Base-by-base conservation (phyloP, 805 yeast species). In the Candida adriatica region DNA sequence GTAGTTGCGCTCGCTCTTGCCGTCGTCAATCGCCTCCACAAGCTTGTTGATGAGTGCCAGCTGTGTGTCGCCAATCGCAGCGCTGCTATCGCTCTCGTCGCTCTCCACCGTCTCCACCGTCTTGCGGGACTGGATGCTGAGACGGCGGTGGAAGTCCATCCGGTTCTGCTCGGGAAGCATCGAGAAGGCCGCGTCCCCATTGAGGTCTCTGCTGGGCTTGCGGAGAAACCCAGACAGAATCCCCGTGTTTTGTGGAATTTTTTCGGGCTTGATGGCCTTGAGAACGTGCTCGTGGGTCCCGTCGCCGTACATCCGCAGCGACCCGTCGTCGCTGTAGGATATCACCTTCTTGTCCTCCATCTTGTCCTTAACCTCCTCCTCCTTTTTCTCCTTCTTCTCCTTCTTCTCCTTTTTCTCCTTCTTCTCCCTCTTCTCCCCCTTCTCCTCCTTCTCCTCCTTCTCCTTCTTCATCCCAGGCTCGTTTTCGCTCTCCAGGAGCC, bases 41-140 rank as follows among this genome's bases (percentile, higher is more conserved):
- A 73, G 52, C 27, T 61, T 57, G 39, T 69, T 66, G 31, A 72
- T 73, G 36, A 72, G 45, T 23, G 59, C 59, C 28, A 71, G 55
- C 40, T 72, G 76, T 9, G 62, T 60, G 20, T 61, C 61, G 16
- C 75, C 75, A 21, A 73, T 70, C 2, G 73, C 73, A 1, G 70
- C 64, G 4, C 33, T 39, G 9, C 21, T 17, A 26, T 30, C 37
- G 17, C 16, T 22, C 5, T 32, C 38, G 5, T 29, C 33, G 5
- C 26, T 26, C 4, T 27, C 39, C 8, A 30, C 35, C 15, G 26
- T 29, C 9, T 37, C 51, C 27, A 27, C 30, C 1, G 52, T 48
- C 26, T 28, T 43, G 14, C 50, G 33, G 6, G 51, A 43, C 26
- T 51, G 55, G 7, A 51, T 45, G 25, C 55, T 51, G 21, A 49